Evolutionary conservation across 352 stramenopile species (phyloP).

Genomic region (Globisporangium abappressorium): DNA sequence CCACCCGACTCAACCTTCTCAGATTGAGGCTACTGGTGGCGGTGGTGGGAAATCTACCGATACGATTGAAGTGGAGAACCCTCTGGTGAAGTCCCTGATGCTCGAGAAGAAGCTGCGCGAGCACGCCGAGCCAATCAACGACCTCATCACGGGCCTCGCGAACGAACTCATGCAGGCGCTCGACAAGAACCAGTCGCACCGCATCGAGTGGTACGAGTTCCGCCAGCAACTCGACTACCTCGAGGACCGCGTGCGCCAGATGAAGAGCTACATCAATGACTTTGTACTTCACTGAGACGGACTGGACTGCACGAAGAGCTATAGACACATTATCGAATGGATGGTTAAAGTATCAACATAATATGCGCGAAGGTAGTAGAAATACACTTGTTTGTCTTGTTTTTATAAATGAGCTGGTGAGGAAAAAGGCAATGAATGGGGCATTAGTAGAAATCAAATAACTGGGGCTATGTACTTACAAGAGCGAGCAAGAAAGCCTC

Average conservation of each 20-base stretch:
- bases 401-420: not conserved
- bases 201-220: constrained; percentile 78
- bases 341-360: too few species aligned
- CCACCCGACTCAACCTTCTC: constrained; percentile 22
- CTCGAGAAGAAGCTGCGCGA: constrained; percentile 14
- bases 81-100: not conserved
- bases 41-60: not conserved
- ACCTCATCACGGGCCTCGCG: constrained; percentile 40
- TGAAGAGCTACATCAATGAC: constrained; percentile 52
- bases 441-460: not conserved
- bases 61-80: not conserved
- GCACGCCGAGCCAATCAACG: constrained; percentile 24
- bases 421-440: not conserved
- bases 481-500: not conserved
- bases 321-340: not conserved
- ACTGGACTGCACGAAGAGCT: not conserved
- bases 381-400: not conserved
- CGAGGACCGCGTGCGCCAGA: constrained; percentile 46
- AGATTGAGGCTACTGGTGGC: constrained; percentile 16
- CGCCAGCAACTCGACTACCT: constrained; percentile 69
- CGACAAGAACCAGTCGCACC: constrained; percentile 51
- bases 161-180: constrained; percentile 58
- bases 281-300: constrained; percentile 18
- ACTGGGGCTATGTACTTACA: not conserved
- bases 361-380: not conserved